These are phyloP conservation scores for Colletotrichum limetticola DNA, from an alignment of 2,329 filamentous ascomycete genomes.

Conservation along the genomic window DNA sequence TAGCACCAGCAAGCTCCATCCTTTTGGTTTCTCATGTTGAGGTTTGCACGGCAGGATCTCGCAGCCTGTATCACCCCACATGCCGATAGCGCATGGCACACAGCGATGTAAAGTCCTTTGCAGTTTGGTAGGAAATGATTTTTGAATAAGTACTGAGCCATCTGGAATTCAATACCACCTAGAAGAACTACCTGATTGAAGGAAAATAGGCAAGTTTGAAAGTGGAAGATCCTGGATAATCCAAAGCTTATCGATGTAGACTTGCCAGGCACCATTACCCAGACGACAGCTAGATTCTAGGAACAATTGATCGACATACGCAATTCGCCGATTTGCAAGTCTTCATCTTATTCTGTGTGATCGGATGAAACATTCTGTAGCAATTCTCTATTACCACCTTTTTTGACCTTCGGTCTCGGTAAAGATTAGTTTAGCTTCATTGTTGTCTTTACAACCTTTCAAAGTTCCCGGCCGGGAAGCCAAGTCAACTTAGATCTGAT, in stretches of 20 bases:
- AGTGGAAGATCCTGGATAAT: background rate
- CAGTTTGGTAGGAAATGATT: background rate
- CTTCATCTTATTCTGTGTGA: background rate
- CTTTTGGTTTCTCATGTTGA: background rate
- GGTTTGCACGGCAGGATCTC: background rate
- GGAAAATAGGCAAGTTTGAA: background rate
- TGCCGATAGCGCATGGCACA: background rate
- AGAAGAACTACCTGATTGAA: background rate
- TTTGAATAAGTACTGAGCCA: no score
- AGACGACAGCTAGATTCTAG: background rate
- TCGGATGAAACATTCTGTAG: background rate
- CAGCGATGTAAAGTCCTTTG: background rate
- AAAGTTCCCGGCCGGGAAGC: background rate
- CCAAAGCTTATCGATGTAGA: background rate
- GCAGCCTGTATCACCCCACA: background rate
- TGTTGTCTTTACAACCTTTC: background rate
- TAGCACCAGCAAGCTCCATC: background rate
- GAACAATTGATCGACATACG: background rate
- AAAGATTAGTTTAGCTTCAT: background rate
- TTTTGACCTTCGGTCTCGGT: background rate
- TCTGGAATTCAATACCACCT: accelerated
- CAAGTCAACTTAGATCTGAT: background rate
- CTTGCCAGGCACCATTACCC: background rate
- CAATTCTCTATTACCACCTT: background rate
- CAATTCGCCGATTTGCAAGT: background rate